Base-by-base conservation (phyloP, 176 grass and related monocot genomes). In the Eleusine coracana region DNA sequence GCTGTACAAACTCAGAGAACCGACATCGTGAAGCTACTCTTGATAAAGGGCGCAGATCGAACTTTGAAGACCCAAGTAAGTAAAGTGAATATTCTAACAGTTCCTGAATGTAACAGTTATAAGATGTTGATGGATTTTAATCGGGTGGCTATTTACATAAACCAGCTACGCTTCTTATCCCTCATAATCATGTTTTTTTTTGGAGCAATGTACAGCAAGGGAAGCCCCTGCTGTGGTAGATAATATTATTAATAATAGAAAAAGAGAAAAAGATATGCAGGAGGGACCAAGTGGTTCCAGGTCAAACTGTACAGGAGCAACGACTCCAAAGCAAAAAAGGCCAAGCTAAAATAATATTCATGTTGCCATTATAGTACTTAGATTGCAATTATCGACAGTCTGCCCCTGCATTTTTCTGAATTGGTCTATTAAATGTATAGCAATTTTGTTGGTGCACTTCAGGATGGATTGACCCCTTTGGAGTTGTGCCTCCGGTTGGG, bases 391-490 rank as follows among this genome's bases (percentile, higher is more conserved):
- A 45, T 68, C 3, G 45, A 28, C n/a, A 67, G 0, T 23, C 21
- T 59, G 18, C 31, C 16, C 41, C 11, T 66, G 8, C 72, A 70
- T 31, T 75, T 5, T 41, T 50, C 36, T 76, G 55, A 75, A 49
- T 2, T 18, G 5, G 68, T 68, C 16, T 45, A 12, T 23, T 66
- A 73, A 75, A 59, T 64, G 4, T 11, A 69, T 16, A 67, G 27
- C 39, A 73, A 48, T 44, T 92, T 76, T 59, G 14, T 82, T 34
- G 56, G 11, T 71, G 48, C 77, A 46, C 68, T 80, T 83, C 81
- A 99, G 96, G 93, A 96, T 87, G 96, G 93, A 45, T 94, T 96
- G 66, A 96, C 93, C 48, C 93, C 96, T 62, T 86, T 96, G 66
- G 92, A 92, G 20, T 61, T 99, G 37, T 93, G 89, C 75, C 93